These are phyloP conservation scores for Gnomoniopsis smithogilvyi DNA, from an alignment of 2,329 filamentous ascomycete species.

Conservation along the genomic window DNA sequence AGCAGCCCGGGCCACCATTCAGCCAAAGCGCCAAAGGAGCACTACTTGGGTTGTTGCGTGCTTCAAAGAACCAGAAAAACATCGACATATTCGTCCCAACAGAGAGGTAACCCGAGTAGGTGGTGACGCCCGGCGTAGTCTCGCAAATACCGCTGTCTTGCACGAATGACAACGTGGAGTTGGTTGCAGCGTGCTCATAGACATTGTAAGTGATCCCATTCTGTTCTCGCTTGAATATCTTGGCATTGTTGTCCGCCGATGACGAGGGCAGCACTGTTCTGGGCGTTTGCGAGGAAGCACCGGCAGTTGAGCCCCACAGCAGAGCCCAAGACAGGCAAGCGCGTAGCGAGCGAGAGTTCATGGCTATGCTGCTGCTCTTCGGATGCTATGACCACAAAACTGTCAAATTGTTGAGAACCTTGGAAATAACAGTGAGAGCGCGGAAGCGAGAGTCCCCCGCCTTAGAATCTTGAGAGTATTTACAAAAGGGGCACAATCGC, in stretches of 20 bases:
- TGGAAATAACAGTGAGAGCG: too few species aligned
- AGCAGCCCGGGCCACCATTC: slow-evolving; percentile 56
- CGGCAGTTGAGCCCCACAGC: too few species aligned
- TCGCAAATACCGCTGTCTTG: slow-evolving; percentile 11
- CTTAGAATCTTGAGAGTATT: too few species aligned
- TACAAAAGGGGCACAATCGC: too few species aligned
- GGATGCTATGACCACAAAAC: too few species aligned
- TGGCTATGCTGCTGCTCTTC: too few species aligned
- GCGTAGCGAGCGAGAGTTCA: too few species aligned
- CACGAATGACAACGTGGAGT: not conserved
- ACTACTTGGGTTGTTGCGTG: slow-evolving; percentile 27
- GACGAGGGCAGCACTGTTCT: too few species aligned
- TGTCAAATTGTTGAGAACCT: too few species aligned
- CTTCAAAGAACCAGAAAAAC: slow-evolving; percentile 34
- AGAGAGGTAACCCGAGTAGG: slow-evolving; percentile 11
- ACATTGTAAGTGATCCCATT: slow-evolving; percentile 9
- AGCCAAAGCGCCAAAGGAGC: slow-evolving; percentile 51
- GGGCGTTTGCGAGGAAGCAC: too few species aligned
- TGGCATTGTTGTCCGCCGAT: not conserved
- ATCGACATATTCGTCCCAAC: slow-evolving; percentile 12
- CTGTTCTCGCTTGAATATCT: slow-evolving; percentile 8
- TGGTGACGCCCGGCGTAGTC: slow-evolving; percentile 11
- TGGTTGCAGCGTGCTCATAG: slow-evolving; percentile 1
- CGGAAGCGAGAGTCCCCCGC: too few species aligned
- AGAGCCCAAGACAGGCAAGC: too few species aligned